Evolutionary conservation across 768 basidiomycete genomes (phyloP).

Genomic region (Russula virescens): DNA sequence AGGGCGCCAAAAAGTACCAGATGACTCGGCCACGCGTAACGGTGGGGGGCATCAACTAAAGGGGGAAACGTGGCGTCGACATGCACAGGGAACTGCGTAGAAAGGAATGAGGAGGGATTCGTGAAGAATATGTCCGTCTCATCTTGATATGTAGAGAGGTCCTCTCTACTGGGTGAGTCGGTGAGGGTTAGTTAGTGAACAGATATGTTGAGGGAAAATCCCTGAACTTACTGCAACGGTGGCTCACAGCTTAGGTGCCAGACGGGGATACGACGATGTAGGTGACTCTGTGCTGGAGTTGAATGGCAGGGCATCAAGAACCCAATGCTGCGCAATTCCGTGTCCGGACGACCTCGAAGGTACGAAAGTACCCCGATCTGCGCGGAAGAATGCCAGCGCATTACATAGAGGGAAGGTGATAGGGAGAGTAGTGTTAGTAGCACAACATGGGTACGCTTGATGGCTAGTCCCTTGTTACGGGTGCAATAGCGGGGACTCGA

Average conservation of each 20-base stretch:
- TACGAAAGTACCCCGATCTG: conserved; percentile 73
- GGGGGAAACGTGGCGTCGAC: conserved; percentile 63
- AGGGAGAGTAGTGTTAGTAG: conserved; percentile 47
- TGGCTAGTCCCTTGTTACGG: neutral
- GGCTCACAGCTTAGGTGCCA: conserved; percentile 96
- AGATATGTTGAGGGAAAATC: conserved; percentile 18
- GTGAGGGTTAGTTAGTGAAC: neutral
- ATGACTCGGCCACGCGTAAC: conserved; percentile 76
- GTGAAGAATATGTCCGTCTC: conserved; percentile 80
- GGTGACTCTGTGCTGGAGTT: conserved; percentile 83
- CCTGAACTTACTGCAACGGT: conserved; percentile 57
- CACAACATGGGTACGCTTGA: conserved; percentile 9
- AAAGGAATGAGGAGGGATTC: conserved; percentile 62
- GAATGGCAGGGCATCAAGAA: conserved; percentile 97
- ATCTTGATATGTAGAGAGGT: conserved; percentile 57
- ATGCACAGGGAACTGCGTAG: conserved; percentile 53
- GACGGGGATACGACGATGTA: conserved; percentile 66
- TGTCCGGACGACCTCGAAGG: conserved; percentile 48
- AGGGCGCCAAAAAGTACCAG: conserved; percentile 82
- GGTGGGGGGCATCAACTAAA: conserved; percentile 46
- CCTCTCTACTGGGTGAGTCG: conserved; percentile 39
- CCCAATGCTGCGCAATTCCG: conserved; percentile 53
- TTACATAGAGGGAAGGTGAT: conserved; percentile 60
- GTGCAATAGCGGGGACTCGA: conserved; percentile 15
- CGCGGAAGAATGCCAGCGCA: conserved; percentile 71